A percentile compares a stretch with the other conserved stretches of the same genome.
phyloP scores from a whole-genome alignment of 805 yeast species.

The Dipodascus albidus region DNA sequence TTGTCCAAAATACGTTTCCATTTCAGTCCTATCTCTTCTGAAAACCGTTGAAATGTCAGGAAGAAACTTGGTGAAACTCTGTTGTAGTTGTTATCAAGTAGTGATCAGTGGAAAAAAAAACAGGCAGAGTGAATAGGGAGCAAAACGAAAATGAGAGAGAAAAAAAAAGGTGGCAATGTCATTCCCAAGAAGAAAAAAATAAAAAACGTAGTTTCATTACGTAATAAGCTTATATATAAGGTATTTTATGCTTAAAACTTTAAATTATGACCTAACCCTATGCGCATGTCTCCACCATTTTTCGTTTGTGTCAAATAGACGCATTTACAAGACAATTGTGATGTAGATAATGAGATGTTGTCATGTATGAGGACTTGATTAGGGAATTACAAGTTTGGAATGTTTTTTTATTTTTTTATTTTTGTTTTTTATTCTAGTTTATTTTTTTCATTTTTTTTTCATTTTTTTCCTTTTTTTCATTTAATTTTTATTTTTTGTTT shows the following conservation, averaged over 20 bases:
- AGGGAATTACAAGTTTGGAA: not conserved
- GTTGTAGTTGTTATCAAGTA: no score
- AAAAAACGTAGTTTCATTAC: not conserved
- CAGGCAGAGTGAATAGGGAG: not conserved
- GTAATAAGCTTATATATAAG: not conserved
- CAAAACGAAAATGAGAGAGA: not conserved
- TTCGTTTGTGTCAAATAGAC: not conserved
- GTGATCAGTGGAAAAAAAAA: no score
- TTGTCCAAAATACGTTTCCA: conserved; percentile 54
- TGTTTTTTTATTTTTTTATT: no score
- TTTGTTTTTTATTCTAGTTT: no score
- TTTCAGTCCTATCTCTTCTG: conserved; percentile 10
- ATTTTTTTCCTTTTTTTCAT: no score
- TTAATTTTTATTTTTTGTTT: no score
- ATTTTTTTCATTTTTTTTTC: no score
- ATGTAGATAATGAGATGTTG: not conserved
- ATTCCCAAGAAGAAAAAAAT: not conserved
- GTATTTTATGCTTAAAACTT: conserved; percentile 1
- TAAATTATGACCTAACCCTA: not conserved
- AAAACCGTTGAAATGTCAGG: not conserved
- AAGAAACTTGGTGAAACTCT: no score
- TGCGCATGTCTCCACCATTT: not conserved
- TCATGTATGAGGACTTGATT: not conserved
- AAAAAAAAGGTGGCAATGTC: not conserved
- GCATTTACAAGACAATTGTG: not conserved